These are phyloP conservation scores for Rhizopus microsporus DNA, from an alignment of 371 early-diverging fungal genomes.

Conservation along the genomic window DNA sequence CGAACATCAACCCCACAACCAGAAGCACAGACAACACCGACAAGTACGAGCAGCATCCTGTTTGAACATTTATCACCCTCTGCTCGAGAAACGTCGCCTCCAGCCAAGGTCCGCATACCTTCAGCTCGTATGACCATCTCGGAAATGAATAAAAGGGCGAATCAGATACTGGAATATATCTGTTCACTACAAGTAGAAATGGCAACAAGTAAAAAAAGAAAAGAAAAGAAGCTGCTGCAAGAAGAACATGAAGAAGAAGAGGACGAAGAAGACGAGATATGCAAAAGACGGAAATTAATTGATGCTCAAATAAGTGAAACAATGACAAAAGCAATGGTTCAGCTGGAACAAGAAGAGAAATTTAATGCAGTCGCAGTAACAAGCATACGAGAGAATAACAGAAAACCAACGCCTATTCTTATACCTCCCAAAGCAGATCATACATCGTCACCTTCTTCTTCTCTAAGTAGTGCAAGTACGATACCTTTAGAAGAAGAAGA, in stretches of 20 bases:
- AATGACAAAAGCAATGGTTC: slow-evolving; percentile 15
- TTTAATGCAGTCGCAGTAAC: slow-evolving; percentile 2
- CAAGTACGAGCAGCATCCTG: slow-evolving; percentile 8
- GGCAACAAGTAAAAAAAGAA: slow-evolving; percentile 26
- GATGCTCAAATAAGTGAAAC: slow-evolving; percentile 22
- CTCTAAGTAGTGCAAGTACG: slow-evolving; percentile 38
- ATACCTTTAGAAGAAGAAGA: slow-evolving; percentile 20
- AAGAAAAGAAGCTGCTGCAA: slow-evolving; percentile 2
- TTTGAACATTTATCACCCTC: slow-evolving; percentile 22
- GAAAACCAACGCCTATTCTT: slow-evolving; percentile 29
- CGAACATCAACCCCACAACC: slow-evolving; percentile 33
- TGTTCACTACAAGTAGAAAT: slow-evolving; percentile 54
- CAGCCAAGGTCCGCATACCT: slow-evolving; percentile 50
- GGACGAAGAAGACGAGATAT: slow-evolving; percentile 11
- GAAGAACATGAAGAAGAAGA: slow-evolving; percentile 18
- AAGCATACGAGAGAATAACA: slow-evolving; percentile 3
- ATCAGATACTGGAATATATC: slow-evolving; percentile 59
- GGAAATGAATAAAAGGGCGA: slow-evolving; percentile 61
- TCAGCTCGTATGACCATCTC: slow-evolving; percentile 46
- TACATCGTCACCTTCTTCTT: slow-evolving; percentile 26
- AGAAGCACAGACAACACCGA: slow-evolving; percentile 10
- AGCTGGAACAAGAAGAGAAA: slow-evolving; percentile 6
- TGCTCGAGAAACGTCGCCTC: slow-evolving; percentile 32
- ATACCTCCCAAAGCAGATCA: slow-evolving; percentile 31
- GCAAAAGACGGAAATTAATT: slow-evolving; percentile 13